Evolutionary conservation across 2,329 filamentous ascomycete genomes (phyloP).

Genomic region (Drechslera avenae): DNA sequence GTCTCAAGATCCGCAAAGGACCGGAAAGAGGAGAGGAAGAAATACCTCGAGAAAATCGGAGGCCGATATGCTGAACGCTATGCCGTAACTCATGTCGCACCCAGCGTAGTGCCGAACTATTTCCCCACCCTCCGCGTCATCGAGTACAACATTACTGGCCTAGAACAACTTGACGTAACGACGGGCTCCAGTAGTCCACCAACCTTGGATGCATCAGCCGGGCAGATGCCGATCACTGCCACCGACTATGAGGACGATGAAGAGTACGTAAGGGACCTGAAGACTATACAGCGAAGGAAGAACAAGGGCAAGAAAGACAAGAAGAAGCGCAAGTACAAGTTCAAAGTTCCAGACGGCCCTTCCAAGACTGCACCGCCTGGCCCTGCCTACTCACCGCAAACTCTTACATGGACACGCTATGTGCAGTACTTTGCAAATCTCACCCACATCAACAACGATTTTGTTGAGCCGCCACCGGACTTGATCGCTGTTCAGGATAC

Average conservation of each 20-base stretch:
- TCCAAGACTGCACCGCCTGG: constrained; percentile 75
- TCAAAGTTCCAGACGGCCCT: constrained; percentile 69
- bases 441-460: constrained; percentile 83
- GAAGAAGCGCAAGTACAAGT: constrained; percentile 51
- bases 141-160: constrained; percentile 87
- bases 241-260: constrained; percentile 29
- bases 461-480: constrained; percentile 37
- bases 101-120: constrained; percentile 91
- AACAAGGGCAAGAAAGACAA: constrained; percentile 57
- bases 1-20: constrained; percentile 21
- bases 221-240: constrained; percentile 14
- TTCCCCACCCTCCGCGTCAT: constrained; percentile 88
- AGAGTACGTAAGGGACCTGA: constrained; percentile 49
- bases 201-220: background rate
- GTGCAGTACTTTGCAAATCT: constrained; percentile 94
- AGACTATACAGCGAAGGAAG: constrained; percentile 53
- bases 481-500: background rate
- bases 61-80: constrained; percentile 86
- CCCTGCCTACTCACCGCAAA: constrained; percentile 86
- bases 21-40: constrained; percentile 55
- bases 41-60: constrained; percentile 70
- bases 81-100: constrained; percentile 77
- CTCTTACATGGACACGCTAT: constrained; percentile 78
- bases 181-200: constrained; percentile 4
- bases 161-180: constrained; percentile 58